phyloP scores from a whole-genome alignment of 331 rosid species.

The Prunus yedoensis region DNA sequence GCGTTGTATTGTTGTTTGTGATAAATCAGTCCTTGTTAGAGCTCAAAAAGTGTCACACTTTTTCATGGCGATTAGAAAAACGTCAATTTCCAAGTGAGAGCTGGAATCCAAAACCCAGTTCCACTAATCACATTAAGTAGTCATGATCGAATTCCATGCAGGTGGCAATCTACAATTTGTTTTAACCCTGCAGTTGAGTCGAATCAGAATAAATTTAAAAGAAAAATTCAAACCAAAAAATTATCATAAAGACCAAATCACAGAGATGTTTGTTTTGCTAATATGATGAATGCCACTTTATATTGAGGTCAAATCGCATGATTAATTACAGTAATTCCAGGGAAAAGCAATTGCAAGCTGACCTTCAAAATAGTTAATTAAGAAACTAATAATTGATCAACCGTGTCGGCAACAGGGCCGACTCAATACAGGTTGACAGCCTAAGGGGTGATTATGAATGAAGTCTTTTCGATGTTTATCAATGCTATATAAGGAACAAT shows the following conservation, averaged over 20 bases:
- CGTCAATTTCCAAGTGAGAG: too few relatives aligned
- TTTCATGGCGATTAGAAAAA: not conserved
- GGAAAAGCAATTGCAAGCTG: constrained; percentile 19
- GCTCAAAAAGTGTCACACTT: not conserved
- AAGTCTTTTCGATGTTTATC: too few relatives aligned
- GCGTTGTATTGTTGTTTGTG: too few relatives aligned
- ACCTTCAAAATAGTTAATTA: not conserved
- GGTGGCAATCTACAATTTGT: not conserved
- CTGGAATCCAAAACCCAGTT: not conserved
- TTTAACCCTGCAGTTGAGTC: not conserved
- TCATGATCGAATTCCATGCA: not conserved
- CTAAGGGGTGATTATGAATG: not conserved
- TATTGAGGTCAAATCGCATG: constrained; percentile 52
- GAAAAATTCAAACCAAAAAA: not conserved
- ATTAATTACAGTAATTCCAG: constrained; percentile 38
- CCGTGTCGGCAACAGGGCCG: not conserved
- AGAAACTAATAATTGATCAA: not conserved
- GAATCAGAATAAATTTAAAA: not conserved
- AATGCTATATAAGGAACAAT: not conserved
- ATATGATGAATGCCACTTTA: constrained; percentile 20
- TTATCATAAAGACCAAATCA: not conserved
- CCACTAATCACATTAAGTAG: not conserved
- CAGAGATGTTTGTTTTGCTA: not conserved
- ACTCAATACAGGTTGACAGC: not conserved
- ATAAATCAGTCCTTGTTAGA: too few relatives aligned